Evolutionary conservation across 164 flowering plant species (phyloP), one percentile per base, ranked within the genome.

Genomic region (Amborella trichopoda): DNA sequence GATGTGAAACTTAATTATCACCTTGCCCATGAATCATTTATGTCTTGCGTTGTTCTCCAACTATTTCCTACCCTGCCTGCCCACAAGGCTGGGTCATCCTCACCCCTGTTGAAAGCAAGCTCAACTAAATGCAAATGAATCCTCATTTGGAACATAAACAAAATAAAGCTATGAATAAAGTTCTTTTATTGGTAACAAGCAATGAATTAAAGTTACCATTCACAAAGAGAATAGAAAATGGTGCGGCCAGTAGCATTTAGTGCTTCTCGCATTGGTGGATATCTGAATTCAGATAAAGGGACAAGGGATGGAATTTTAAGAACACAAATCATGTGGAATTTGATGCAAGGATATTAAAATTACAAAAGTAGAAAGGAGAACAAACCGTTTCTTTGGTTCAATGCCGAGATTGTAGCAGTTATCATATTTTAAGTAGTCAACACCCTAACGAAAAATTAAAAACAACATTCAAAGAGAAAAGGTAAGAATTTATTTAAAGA

Each of bases 261-360:
- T 52, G 96, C 96, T 42, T 82, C 77, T 53, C 94, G 78, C 99
- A 91, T 91, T n/a, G 95, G 95, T 14, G 96, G 96, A 47, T 81
- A 91, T 44, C 99, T 91, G 69, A 19, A 68, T 8, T n/a, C 14
- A 37, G 19, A 37, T 1, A 5, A 37, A 37, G 34, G 34, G 48
- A 36, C 47, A 3, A 14, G 38, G 4, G 34, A 13, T 8, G 17
- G 16, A 2, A 14, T 14, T 19, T 41, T 9, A 3, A 28, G 33
- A 6, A n/a, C n/a, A 10, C 12, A 26, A 44, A n/a, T n/a, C n/a
- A n/a, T n/a, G 6, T 9, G n/a, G 18, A 25, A 23, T 8, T 12
- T 14, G 28, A 40, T 25, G 9, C 14, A 18, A 26, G 30, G 19
- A 4, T 19, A 2, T 8, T 17, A 24, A 26, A 19, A 1, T 41